Conservation (phyloP, 108 stramenopile genomes). For the Mediolabrus comicus region DNA sequence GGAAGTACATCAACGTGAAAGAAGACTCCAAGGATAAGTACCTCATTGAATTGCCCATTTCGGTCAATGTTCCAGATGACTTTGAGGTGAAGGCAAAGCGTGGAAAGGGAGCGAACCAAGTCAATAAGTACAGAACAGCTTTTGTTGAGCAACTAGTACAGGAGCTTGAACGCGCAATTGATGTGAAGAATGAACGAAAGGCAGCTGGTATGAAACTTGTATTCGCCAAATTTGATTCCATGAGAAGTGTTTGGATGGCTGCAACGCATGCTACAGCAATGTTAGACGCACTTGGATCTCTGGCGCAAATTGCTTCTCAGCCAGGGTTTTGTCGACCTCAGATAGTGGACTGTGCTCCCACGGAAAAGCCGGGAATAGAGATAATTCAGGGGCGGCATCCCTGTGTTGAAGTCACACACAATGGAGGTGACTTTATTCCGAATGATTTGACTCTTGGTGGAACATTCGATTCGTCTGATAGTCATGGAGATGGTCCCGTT, state of each 20-base stretch:
- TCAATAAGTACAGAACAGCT: constrained; percentile 89
- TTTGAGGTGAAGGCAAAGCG: constrained; percentile 87
- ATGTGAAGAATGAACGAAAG: constrained; percentile 81
- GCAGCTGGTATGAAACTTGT: constrained; percentile 89
- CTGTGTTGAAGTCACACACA: constrained; percentile 82
- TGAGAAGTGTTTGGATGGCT: constrained; percentile 83
- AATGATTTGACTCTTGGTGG: constrained; percentile 88
- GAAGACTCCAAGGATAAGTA: constrained; percentile 96
- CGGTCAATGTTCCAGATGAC: constrained; percentile 84
- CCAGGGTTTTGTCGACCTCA: constrained; percentile 75
- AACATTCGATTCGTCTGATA: constrained; percentile 10
- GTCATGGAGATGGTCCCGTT: constrained; percentile 3
- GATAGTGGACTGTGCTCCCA: constrained; percentile 68
- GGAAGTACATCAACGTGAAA: constrained; percentile 87
- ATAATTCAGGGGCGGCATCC: constrained; percentile 93
- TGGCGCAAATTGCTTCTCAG: constrained; percentile 80
- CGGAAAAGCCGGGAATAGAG: constrained; percentile 58
- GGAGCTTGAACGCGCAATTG: constrained; percentile 81
- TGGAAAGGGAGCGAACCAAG: constrained; percentile 81
- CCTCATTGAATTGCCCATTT: constrained; percentile 82
- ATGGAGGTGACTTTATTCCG: constrained; percentile 88
- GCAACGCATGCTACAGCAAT: constrained; percentile 86
- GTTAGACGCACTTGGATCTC: constrained; percentile 93
- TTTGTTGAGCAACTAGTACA: constrained; percentile 74
- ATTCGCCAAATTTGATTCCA: constrained; percentile 93